phyloP scores from a whole-genome alignment of 2,329 filamentous ascomycete genomes.

The Aaosphaeria arxii region DNA sequence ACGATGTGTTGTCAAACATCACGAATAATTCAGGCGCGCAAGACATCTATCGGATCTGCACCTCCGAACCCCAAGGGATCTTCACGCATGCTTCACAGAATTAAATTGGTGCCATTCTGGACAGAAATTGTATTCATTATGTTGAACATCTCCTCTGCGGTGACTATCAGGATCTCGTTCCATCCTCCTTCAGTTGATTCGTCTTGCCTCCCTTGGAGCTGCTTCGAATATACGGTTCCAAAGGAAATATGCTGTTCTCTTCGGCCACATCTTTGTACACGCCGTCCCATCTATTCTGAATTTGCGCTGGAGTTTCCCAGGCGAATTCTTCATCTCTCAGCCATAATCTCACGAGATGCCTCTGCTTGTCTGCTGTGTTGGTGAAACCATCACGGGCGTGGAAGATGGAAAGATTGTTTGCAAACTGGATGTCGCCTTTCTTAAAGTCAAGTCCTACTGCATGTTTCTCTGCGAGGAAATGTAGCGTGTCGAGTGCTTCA shows the following conservation, averaged over 20 bases:
- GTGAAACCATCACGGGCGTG: constrained; percentile 49
- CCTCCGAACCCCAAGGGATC: too few relatives aligned
- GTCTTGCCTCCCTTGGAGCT: too few relatives aligned
- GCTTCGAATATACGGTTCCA: constrained; percentile 3
- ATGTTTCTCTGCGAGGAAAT: constrained; percentile 42
- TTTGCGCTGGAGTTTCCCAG: constrained; percentile 42
- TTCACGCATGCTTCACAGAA: too few relatives aligned
- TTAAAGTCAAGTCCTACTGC: constrained; percentile 38
- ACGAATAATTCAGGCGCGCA: too few relatives aligned
- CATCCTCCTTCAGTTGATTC: too few relatives aligned
- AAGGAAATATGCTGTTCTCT: constrained; percentile 55
- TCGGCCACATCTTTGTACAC: constrained; percentile 53
- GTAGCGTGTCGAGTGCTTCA: constrained; percentile 45
- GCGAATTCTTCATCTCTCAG: constrained; percentile 46
- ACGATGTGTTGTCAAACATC: too few relatives aligned
- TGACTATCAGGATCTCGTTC: too few relatives aligned
- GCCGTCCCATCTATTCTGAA: constrained; percentile 48
- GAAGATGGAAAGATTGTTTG: constrained; percentile 54
- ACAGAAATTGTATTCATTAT: too few relatives aligned
- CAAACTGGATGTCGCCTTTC: constrained; percentile 47
- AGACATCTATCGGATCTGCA: too few relatives aligned
- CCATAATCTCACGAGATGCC: constrained; percentile 49
- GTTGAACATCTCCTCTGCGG: too few relatives aligned
- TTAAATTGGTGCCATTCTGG: too few relatives aligned
- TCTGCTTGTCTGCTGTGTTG: constrained; percentile 37